Evolutionary conservation across 495 filamentous ascomycete genomes (phyloP), one percentile per base, ranked within the genome.

Genomic region (Hypoxylon subgilvum): DNA sequence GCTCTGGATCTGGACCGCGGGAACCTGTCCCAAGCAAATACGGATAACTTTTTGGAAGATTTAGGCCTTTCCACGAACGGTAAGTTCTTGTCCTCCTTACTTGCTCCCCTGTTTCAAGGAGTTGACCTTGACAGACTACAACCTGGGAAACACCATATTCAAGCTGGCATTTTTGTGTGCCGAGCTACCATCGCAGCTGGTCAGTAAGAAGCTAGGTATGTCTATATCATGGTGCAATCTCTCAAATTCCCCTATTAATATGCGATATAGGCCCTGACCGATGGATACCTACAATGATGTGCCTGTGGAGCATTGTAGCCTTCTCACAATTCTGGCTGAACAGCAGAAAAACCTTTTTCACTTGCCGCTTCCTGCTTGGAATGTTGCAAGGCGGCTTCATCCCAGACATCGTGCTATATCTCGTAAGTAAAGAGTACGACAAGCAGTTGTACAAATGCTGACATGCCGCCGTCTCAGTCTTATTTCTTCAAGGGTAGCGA

Each of bases 201-300:
- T 92, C 5, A 84, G 82, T 17, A 92, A 92, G 69, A 86, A 82
- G 63, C 42, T 91, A 22, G 72, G 52, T 92, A 38, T 88, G 91
- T 0, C 88, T 87, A 0, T 88, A 91, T 65, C 78, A 80, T 17
- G 92, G 89, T 32, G 2, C 22, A 88, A 91, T 92, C 50, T n/a
- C 88, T 16, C 4, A 9, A 27, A 8, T 9, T 5, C 18, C 14
- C n/a, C 9, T 38, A 14, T 10, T 46, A 13, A 56, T 18, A 30
- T 16, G 2, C n/a, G 0, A 1, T 21, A 31, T 68, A 17, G 90
- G 90, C 0, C 88, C 88, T 0, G 89, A 92, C 63, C 76, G 81
- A 22, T 93, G 90, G 89, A 91, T 95, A 61, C 88, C 90, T 0
- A 78, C 89, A 34, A 88, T 92, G 50, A 91, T 91, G 79, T 75